Evolutionary conservation across 1,284 basidiomycete genomes (phyloP), one percentile per base, ranked within the genome.

Genomic region (Fomitopsis palustris): DNA sequence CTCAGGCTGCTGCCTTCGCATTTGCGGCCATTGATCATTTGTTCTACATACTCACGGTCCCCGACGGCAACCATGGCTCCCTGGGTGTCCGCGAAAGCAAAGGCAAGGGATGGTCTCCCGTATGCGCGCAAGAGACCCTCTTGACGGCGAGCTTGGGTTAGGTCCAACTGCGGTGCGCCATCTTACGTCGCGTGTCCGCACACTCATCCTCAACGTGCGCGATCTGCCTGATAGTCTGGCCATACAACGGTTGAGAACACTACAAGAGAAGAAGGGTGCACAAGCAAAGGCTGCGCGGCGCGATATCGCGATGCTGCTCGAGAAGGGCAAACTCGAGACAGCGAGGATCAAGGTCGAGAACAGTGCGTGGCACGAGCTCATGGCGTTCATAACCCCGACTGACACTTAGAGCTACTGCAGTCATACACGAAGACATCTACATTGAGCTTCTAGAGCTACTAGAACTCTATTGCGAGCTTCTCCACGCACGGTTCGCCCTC

Each of bases 211-310:
- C 52, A 52, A 52, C 27, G 49, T 31, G 49, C 23, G 45, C 45
- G 49, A 52, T 56, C 47, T 49, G 61, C 43, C 41, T 55, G 39
- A 39, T 65, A 95, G 93, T 63, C 83, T 98, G 52, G 92, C 95
- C 3, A 90, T 96, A 31, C 95, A 98, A 74, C 87, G 96, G 6
- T 79, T 97, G 55, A 84, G 93, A 55, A 94, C 91, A 35, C 77
- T 97, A 2, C 93, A 96, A 69, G 92, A 95, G 77, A 98, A 98
- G 83, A 95, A 92, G 76, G 86, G 90, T 64, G 94, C 95, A 0
- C 87, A 97, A 61, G 94, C 95, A 0, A 98, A 98, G 77, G 81
- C 81, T 49, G 77, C 88, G 21, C 80, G 93, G 63, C 80, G 92
- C 49, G 92, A 94, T 63, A 92, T 94, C 59, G 90, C 92, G 3